Evolutionary conservation across 176 grass and related monocot genomes (phyloP).

Genomic region (Oryza nivara): DNA sequence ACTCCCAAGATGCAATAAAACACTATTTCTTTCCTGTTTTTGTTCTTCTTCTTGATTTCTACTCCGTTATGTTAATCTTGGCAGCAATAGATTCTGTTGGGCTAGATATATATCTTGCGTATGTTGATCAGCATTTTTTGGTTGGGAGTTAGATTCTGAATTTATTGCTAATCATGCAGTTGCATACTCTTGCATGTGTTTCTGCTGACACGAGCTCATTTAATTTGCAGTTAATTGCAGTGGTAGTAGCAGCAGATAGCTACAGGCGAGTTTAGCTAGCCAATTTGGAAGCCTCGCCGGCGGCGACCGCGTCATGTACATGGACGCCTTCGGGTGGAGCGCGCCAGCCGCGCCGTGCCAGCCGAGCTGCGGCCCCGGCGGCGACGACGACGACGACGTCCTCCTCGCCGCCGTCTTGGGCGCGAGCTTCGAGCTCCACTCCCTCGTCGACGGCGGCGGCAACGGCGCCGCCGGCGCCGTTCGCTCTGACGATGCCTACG

Average conservation of each 20-base stretch:
- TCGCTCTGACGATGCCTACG: conserved; percentile 6
- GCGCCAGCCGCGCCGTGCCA: conserved; percentile 16
- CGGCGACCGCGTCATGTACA: conserved; percentile 1
- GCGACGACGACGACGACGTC: conserved; percentile 30
- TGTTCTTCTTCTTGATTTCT: background rate
- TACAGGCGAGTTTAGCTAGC: background rate
- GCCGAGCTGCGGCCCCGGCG: conserved; percentile 8
- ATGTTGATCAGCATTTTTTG: background rate
- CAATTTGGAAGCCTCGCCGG: background rate
- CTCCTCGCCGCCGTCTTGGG: conserved; percentile 32
- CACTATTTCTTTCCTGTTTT: background rate
- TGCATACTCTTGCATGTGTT: conserved; percentile 2
- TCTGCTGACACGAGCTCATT: conserved; percentile 3
- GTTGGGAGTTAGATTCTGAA: background rate
- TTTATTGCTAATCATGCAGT: conserved; percentile 9
- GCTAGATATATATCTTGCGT: background rate
- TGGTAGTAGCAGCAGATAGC: conserved; percentile 11
- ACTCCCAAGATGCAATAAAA: background rate
- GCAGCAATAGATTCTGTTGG: background rate
- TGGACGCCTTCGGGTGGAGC: conserved; percentile 54
- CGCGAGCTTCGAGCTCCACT: conserved; percentile 10
- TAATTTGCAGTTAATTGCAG: background rate
- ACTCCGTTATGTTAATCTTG: background rate
- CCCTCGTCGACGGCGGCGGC: background rate
- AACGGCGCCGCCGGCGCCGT: background rate